Evolutionary conservation across 345 rosid species (phyloP).

Genomic region (Eucalyptus virginea): DNA sequence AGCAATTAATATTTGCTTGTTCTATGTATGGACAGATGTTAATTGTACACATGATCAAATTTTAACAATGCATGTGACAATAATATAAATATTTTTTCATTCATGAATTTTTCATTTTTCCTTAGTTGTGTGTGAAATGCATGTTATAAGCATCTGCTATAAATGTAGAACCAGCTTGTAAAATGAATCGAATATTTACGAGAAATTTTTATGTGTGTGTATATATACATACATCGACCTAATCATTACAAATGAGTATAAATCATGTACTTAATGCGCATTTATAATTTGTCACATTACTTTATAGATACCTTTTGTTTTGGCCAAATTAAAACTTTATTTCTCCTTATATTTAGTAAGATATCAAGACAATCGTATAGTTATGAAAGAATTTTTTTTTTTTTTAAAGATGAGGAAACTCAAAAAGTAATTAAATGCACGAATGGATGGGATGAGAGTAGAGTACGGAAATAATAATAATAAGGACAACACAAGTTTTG

Average conservation of each 20-base stretch:
- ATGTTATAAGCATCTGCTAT: neutral
- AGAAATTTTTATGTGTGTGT: no score
- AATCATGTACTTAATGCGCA: neutral
- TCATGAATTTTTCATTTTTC: neutral
- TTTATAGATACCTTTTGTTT: neutral
- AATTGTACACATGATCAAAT: neutral
- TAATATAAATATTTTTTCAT: no score
- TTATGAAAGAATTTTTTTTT: neutral
- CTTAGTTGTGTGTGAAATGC: no score
- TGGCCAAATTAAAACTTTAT: neutral
- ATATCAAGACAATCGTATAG: neutral
- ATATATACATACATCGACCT: accelerated
- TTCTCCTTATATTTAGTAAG: neutral
- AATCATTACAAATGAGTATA: neutral
- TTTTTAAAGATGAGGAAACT: neutral
- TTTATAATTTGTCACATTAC: neutral
- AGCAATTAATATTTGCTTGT: neutral
- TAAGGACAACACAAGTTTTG: neutral
- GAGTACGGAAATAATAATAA: neutral
- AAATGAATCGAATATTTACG: neutral
- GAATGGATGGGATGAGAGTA: neutral
- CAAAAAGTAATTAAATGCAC: neutral
- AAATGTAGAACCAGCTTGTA: neutral
- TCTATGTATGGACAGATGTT: neutral
- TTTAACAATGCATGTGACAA: no score